Evolutionary conservation across 495 filamentous ascomycete species (phyloP).

Genomic region (Penicillium maclennaniae): DNA sequence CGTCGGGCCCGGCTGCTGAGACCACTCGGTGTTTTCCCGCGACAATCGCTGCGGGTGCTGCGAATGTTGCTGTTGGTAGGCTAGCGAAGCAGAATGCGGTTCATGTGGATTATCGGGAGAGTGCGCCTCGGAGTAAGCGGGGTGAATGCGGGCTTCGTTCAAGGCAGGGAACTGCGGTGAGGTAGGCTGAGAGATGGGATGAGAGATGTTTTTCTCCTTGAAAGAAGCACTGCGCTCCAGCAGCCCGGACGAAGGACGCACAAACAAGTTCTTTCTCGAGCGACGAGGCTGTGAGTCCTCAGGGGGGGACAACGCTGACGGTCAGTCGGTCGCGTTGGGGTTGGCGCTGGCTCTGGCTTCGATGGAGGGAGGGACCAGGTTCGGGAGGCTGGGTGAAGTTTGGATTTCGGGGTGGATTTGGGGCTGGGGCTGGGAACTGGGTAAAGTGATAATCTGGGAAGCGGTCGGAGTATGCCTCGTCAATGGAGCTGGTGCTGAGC

Average conservation of each 20-base stretch:
- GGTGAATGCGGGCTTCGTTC: constrained; percentile 20
- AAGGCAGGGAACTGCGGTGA: constrained; percentile 19
- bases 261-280: constrained; percentile 13
- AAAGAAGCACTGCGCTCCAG: constrained; percentile 21
- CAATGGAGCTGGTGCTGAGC: constrained; percentile 7
- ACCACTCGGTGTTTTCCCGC: constrained; percentile 12
- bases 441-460: constrained; percentile 6
- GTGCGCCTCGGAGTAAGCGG: constrained; percentile 10
- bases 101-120: constrained; percentile 14
- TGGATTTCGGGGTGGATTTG: constrained; percentile 6
- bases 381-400: constrained; percentile 8
- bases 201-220: constrained; percentile 19
- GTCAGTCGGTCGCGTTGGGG: constrained; percentile 27
- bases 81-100: constrained; percentile 12
- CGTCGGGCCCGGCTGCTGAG: neutral
- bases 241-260: constrained; percentile 21
- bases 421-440: neutral
- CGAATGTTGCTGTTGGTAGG: constrained; percentile 16
- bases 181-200: constrained; percentile 22
- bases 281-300: constrained; percentile 20
- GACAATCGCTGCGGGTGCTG: constrained; percentile 4
- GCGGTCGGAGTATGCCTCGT: constrained; percentile 21
- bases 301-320: constrained; percentile 16
- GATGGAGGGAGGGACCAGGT: constrained; percentile 21
- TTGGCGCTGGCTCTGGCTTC: constrained; percentile 32